Evolutionary conservation across 352 stramenopile species (phyloP).

Genomic region (Saprolegnia diclina): DNA sequence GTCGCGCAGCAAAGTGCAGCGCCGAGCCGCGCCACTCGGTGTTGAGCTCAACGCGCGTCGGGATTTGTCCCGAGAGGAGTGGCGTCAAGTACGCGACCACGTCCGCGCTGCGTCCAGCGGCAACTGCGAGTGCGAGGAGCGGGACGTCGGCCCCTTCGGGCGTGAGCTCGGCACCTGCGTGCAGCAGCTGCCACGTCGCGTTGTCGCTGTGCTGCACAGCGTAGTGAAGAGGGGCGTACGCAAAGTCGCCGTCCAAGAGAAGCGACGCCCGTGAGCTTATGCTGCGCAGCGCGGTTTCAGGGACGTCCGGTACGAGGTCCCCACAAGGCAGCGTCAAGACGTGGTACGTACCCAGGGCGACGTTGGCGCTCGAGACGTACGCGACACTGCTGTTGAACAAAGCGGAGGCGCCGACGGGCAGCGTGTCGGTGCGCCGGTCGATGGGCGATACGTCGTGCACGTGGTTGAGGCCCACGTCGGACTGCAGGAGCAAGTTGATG

Average conservation of each 20-base stretch:
- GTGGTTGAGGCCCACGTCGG: conserved; percentile 37
- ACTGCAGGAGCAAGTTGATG: conserved; percentile 43
- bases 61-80: neutral
- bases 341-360: conserved; percentile 45
- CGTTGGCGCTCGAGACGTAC: conserved; percentile 4
- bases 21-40: neutral
- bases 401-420: conserved; percentile 33
- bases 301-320: conserved; percentile 36
- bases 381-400: neutral
- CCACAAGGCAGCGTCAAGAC: conserved; percentile 44
- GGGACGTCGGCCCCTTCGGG: conserved; percentile 22
- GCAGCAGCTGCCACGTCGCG: conserved; percentile 26
- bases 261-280: neutral
- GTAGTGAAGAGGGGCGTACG: conserved; percentile 17
- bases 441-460: conserved; percentile 54
- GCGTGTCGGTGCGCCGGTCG: conserved; percentile 41
- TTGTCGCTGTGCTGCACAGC: conserved; percentile 27
- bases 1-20: conserved; percentile 13
- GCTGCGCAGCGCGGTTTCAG: conserved; percentile 16
- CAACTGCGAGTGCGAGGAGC: conserved; percentile 8
- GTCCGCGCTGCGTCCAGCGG: conserved; percentile 4
- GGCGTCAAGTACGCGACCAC: conserved; percentile 25
- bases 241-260: neutral
- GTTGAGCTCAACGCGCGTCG: conserved; percentile 17
- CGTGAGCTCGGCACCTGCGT: conserved; percentile 4